phyloP scores from a whole-genome alignment of 2,329 filamentous ascomycete genomes.

The Aspergillus terreus region DNA sequence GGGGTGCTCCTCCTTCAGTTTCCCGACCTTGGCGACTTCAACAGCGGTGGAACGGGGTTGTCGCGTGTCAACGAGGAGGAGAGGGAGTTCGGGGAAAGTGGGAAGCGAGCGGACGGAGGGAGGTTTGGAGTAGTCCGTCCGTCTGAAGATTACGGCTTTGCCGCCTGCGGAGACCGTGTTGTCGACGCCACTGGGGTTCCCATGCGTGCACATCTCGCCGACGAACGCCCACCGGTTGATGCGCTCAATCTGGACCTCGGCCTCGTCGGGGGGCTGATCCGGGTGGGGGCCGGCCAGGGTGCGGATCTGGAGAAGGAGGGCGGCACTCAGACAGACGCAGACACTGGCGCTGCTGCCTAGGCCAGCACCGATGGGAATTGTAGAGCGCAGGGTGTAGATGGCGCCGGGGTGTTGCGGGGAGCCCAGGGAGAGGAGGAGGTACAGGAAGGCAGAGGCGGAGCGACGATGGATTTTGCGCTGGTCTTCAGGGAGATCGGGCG shows the following conservation, averaged over 20 bases:
- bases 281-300: slow-evolving; percentile 86
- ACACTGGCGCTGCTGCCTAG: slow-evolving; percentile 94
- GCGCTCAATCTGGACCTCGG: slow-evolving; percentile 83
- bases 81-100: slow-evolving; percentile 85
- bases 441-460: slow-evolving; percentile 83
- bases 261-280: slow-evolving; percentile 83
- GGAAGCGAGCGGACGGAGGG: slow-evolving; percentile 73
- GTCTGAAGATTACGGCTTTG: slow-evolving; percentile 88
- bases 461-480: slow-evolving; percentile 78
- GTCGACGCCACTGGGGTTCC: slow-evolving; percentile 93
- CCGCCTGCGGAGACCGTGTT: slow-evolving; percentile 94
- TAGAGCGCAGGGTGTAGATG: slow-evolving; percentile 86
- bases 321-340: slow-evolving; percentile 79
- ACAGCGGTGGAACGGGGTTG: slow-evolving; percentile 79
- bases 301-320: slow-evolving; percentile 81
- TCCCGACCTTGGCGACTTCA: slow-evolving; percentile 83
- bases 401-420: slow-evolving; percentile 74
- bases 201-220: slow-evolving; percentile 94
- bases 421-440: slow-evolving; percentile 85
- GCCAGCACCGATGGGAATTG: slow-evolving; percentile 87
- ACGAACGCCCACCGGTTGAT: slow-evolving; percentile 99
- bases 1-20: slow-evolving; percentile 68
- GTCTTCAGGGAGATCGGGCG: slow-evolving; percentile 61
- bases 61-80: slow-evolving; percentile 84
- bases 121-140: slow-evolving; percentile 71